Evolutionary conservation across 306 rosid genomes (phyloP).

Genomic region (Heteromeles arbutifolia): DNA sequence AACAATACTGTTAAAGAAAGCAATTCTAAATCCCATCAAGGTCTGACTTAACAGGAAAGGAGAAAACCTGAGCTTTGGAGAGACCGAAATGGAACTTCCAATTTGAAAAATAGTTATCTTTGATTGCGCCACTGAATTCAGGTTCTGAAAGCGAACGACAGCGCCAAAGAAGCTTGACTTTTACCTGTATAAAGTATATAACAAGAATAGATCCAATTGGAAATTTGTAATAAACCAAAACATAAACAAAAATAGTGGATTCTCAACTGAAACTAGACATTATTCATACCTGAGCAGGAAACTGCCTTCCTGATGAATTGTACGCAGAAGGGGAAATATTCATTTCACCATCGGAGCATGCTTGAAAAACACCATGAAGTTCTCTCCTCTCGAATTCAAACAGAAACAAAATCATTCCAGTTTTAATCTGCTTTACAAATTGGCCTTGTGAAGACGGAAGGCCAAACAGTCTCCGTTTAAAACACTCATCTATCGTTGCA

Average conservation of each 20-base stretch:
- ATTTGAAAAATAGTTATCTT: constrained; percentile 43
- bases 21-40: not conserved
- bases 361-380: constrained; percentile 60
- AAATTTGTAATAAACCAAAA: not conserved
- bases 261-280: not conserved
- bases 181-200: constrained; percentile 35
- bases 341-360: constrained; percentile 39
- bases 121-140: constrained; percentile 37
- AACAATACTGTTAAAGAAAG: not conserved
- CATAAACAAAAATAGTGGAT: not conserved
- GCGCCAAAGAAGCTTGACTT: constrained; percentile 35
- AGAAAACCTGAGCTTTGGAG: constrained; percentile 53
- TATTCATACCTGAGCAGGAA: constrained; percentile 59
- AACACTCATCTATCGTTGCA: constrained; percentile 31
- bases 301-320: constrained; percentile 24
- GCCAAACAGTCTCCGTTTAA: constrained; percentile 32
- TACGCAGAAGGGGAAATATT: constrained; percentile 44
- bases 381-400: constrained; percentile 43
- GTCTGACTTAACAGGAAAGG: constrained; percentile 14
- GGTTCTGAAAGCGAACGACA: constrained; percentile 52
- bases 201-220: not conserved
- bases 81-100: constrained; percentile 54
- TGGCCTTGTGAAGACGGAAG: constrained; percentile 27
- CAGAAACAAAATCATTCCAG: constrained; percentile 52
- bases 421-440: constrained; percentile 45